Base-by-base conservation (phyloP, 768 basidiomycete species). In the Serendipita sp. region DNA sequence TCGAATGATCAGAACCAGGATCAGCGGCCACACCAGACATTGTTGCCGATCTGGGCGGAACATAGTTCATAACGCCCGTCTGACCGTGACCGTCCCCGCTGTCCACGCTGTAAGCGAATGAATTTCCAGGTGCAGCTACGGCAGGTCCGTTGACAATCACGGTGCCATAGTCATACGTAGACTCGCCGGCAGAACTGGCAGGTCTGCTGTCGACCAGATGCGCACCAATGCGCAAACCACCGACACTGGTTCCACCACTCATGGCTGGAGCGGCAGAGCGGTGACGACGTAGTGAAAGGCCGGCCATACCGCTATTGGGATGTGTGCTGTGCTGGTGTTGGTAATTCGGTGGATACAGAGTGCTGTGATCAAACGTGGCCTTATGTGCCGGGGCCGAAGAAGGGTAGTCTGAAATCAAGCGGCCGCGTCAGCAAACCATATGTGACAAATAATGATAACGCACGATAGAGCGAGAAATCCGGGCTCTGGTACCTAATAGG, bases 371-470 rank as follows among this genome's bases (percentile, higher is more conserved):
- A 64, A 88, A 88, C 8, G 76, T 76, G 54, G 80, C 79, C 72
- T 85, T 83, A 70, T 85, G 84, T 45, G 86, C 81, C 13, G 88
- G 85, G 1, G 85, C 85, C 8, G 86, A 85, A 51, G 48, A 51
- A 8, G 48, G 48, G n/a, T 51, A 51, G n/a, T 7, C 48, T 51
- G 18, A 46, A 51, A 8, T 18, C 30, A n/a, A 51, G 8, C 5
- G 30, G 48, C 30, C 30, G 30, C n/a, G 48, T 51, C 30, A 51
- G 48, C 8, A 8, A 51, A 5, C n/a, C n/a, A 32, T 18, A n/a
- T n/a, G n/a, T 51, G n/a, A 18, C n/a, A 32, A 51, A 51, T 51
- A 51, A 8, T 5, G 30, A 8, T 18, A 5, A 51, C 48, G n/a
- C 30, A 51, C 48, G n/a, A 32, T 51, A 51, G 48, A 51, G 48